Percentiles rank a stretch among this genome's conserved stretches.
Conservation (phyloP, 306 rosid genomes). For the Acmispon strigosus region DNA sequence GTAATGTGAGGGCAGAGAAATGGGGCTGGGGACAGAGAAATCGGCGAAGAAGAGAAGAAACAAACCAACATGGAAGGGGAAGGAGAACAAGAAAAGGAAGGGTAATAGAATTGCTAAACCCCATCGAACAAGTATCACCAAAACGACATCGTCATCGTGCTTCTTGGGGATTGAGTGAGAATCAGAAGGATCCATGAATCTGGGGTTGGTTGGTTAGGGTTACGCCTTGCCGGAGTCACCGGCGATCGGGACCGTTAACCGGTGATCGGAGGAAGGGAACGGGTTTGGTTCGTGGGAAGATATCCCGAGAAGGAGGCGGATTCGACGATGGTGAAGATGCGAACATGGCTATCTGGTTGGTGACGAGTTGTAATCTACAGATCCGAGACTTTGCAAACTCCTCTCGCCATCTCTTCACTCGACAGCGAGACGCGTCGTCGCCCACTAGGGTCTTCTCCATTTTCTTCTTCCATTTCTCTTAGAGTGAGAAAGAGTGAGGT, state of each 20-base stretch:
- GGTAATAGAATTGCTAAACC: conserved; percentile 37
- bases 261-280: conserved; percentile 64
- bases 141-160: conserved; percentile 14
- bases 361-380: too few species aligned
- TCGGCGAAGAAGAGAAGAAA: conserved; percentile 36
- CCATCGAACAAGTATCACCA: conserved; percentile 40
- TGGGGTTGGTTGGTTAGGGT: background rate
- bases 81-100: conserved; percentile 30
- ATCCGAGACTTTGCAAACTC: too few species aligned
- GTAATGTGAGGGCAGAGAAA: too few species aligned
- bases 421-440: too few species aligned
- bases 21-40: conserved; percentile 24
- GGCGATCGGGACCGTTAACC: conserved; percentile 72
- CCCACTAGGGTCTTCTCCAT: too few species aligned
- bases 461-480: too few species aligned
- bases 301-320: too few species aligned
- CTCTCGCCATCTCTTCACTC: too few species aligned
- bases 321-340: too few species aligned
- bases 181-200: conserved; percentile 55
- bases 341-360: too few species aligned
- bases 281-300: background rate
- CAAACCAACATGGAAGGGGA: conserved; percentile 43
- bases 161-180: conserved; percentile 23
- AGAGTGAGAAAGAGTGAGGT: too few species aligned
- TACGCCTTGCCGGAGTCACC: conserved; percentile 29